phyloP scores from a whole-genome alignment of 371 early-diverging fungal species.

The Ordospora pajunii region DNA sequence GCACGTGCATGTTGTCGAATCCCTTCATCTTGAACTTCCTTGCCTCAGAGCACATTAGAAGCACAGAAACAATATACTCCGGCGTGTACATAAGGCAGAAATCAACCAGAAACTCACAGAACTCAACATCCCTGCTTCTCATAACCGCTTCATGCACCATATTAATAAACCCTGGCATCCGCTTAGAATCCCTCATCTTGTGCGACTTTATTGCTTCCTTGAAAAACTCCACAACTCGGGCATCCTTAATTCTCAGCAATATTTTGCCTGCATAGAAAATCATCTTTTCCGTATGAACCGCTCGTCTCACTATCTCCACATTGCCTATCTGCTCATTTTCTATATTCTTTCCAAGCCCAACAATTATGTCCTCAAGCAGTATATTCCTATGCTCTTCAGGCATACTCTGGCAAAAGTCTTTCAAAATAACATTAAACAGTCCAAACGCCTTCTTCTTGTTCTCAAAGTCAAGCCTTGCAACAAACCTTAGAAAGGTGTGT shows the following conservation, averaged over 20 bases:
- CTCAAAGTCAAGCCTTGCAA: neutral
- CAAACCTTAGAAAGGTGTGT: conserved; percentile 24
- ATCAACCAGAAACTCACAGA: conserved; percentile 6
- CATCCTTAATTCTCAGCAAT: neutral
- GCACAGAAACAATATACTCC: conserved; percentile 15
- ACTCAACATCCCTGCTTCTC: neutral
- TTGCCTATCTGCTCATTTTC: neutral
- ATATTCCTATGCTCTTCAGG: conserved; percentile 25
- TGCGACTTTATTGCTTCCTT: neutral
- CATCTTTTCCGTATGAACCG: conserved; percentile 1
- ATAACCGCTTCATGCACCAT: neutral
- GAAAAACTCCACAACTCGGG: neutral
- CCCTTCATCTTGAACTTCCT: neutral
- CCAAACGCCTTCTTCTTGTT: conserved; percentile 4
- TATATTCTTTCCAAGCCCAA: conserved; percentile 10
- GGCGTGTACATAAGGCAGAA: neutral
- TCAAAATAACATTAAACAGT: conserved; percentile 18
- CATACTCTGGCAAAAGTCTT: conserved; percentile 1
- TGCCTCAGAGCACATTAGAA: conserved; percentile 20
- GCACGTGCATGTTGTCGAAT: conserved; percentile 3
- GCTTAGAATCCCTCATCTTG: neutral
- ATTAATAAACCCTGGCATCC: conserved; percentile 4
- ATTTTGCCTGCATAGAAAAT: neutral
- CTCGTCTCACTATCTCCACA: neutral
- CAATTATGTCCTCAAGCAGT: conserved; percentile 19